Evolutionary conservation across 2,329 filamentous ascomycete genomes (phyloP), one percentile per base, ranked within the genome.

Genomic region (Phialophora expanda): DNA sequence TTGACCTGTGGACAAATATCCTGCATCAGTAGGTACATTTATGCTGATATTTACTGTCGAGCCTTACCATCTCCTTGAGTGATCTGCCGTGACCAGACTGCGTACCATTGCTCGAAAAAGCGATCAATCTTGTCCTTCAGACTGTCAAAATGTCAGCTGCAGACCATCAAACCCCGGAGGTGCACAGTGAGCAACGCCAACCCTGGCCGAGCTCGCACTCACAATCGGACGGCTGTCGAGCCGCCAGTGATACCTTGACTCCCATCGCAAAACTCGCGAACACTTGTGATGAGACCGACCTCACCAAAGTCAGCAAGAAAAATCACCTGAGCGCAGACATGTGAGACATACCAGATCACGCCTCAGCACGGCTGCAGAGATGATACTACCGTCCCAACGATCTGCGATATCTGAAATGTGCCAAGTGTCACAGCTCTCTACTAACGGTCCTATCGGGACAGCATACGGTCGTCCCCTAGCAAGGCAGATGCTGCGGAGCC

Each of bases 371-470:
- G 89, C 87, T 79, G 91, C 90, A 0, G 89, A 91, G 17, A 90
- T 85, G 58, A 91, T 80, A n/a, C 89, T 87, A 0, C 89, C 88
- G 74, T 92, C 89, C 74, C 88, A 88, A 12, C 83, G 80, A 72
- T 91, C 88, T 1, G 87, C 85, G 61, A 88, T 81, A 38, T 83
- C 81, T 8, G 86, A 87, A 14, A 85, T 77, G 70, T 91, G 89
- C 89, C 89, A 92, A 7, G 82, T 81, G 69, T 92, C 89, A 70
- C 89, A 91, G 56, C 86, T 84, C 67, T 87, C 85, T 22, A 92
- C 82, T 0, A 90, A 80, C 1, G 86, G 84, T 1, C 89, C 90
- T 57, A 88, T 81, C 0, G 89, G 89, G 0, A 91, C 84, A 0
- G 87, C 88, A 71, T 89, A 91, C 24, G 84, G 88, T 68, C 89